Evolutionary conservation across 768 basidiomycete species (phyloP).

Genomic region (Rhizopogon vesiculosus): DNA sequence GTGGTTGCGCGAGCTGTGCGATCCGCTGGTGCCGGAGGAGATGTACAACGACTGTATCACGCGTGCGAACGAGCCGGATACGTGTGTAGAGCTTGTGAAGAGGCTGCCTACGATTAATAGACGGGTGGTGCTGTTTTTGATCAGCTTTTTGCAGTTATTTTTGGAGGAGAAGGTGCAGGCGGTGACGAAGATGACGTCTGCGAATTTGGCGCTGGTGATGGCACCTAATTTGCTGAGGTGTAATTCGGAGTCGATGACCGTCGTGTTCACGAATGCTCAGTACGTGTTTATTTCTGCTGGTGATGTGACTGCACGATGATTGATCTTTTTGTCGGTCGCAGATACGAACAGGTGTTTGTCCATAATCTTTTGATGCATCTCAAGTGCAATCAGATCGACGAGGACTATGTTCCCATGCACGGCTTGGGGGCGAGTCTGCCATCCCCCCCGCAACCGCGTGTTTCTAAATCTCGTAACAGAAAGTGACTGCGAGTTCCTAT

Average conservation of each 20-base stretch:
- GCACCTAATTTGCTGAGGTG: conserved; percentile 88
- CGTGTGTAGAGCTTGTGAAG: conserved; percentile 70
- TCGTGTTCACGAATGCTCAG: conserved; percentile 92
- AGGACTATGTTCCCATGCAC: conserved; percentile 72
- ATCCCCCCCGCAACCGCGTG: conserved; percentile 37
- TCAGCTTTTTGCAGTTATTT: conserved; percentile 91
- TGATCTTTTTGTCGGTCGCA: conserved; percentile 20
- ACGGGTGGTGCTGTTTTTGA: conserved; percentile 79
- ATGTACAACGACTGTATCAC: conserved; percentile 89
- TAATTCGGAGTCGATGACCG: conserved; percentile 79
- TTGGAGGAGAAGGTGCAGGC: conserved; percentile 68
- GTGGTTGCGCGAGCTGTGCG: conserved; percentile 88
- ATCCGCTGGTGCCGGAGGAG: conserved; percentile 88
- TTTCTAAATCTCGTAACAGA: conserved; percentile 53
- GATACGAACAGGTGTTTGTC: conserved; percentile 87
- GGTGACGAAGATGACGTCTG: conserved; percentile 85
- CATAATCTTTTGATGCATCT: conserved; percentile 80
- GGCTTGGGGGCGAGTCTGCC: conserved; percentile 68
- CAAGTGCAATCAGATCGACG: conserved; percentile 70
- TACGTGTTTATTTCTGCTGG: conserved; percentile 34
- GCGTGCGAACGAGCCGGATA: conserved; percentile 57
- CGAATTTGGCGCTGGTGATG: conserved; percentile 87
- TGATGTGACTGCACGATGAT: not conserved
- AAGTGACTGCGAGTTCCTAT: conserved; percentile 20
- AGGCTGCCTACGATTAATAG: conserved; percentile 83